Conservation (phyloP, 2,329 filamentous ascomycete genomes). For the Pseudocercospora macadamiae region DNA sequence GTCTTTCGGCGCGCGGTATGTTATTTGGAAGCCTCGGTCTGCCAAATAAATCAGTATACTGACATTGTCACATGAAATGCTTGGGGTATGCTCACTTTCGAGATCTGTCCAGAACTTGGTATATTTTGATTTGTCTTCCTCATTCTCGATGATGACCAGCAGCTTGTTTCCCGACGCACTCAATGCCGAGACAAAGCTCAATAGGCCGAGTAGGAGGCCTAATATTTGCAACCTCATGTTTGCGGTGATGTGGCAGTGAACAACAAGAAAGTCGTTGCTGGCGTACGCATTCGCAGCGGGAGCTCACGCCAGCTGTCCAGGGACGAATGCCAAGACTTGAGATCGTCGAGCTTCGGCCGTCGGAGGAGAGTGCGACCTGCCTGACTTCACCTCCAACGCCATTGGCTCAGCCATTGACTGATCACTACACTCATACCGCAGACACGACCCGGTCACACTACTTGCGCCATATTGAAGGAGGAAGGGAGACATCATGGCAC, state of each 20-base stretch:
- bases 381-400: constrained; percentile 21
- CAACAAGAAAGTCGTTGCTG: constrained; percentile 10
- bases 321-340: constrained; percentile 4
- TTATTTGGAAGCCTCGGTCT: constrained; percentile 83
- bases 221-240: constrained; percentile 39
- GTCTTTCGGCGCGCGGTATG: constrained; percentile 82
- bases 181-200: constrained; percentile 70
- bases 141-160: constrained; percentile 83
- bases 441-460: background rate
- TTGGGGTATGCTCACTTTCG: constrained; percentile 56
- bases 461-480: background rate
- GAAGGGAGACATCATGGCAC: constrained; percentile 59
- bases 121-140: constrained; percentile 78
- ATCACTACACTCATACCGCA: background rate
- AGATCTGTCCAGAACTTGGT: constrained; percentile 78
- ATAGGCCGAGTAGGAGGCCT: constrained; percentile 64
- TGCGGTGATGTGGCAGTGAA: constrained; percentile 42
- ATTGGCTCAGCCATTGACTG: constrained; percentile 1
- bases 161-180: constrained; percentile 80
- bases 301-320: constrained; percentile 12
- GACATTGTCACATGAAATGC: background rate
- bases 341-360: background rate
- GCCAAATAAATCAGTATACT: constrained; percentile 6
- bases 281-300: background rate
- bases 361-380: background rate